phyloP scores from a whole-genome alignment of 2,329 filamentous ascomycete species.

The Diaporthe ilicicola region DNA sequence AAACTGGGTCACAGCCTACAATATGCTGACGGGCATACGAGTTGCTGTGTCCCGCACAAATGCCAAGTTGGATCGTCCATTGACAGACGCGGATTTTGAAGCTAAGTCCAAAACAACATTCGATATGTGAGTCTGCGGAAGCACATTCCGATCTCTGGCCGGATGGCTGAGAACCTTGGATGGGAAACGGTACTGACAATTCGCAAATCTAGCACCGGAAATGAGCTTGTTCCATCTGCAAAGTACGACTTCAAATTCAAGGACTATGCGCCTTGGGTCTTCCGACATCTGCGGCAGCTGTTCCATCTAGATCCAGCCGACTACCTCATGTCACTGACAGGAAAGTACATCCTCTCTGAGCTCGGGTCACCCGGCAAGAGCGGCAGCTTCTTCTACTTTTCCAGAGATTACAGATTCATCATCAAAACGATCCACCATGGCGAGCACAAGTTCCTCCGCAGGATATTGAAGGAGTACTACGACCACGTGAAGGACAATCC shows the following conservation, averaged over 20 bases:
- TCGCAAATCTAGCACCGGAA: constrained; percentile 75
- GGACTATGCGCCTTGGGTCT: constrained; percentile 99
- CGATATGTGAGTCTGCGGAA: constrained; percentile 76
- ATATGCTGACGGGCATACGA: constrained; percentile 98
- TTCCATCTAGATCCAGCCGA: constrained; percentile 96
- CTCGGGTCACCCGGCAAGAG: constrained; percentile 97
- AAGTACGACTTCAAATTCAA: constrained; percentile 99
- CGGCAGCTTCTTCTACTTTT: constrained; percentile 99
- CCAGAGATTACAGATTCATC: constrained; percentile 99
- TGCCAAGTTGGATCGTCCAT: constrained; percentile 89
- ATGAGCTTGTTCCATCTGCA: constrained; percentile 95
- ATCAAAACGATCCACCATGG: constrained; percentile 99
- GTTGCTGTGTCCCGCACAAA: constrained; percentile 97
- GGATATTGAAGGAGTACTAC: constrained; percentile 91
- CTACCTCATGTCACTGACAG: constrained; percentile 97
- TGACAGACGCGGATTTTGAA: constrained; percentile 92
- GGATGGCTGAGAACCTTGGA: neutral
- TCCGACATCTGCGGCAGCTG: constrained; percentile 85
- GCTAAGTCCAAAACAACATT: constrained; percentile 98
- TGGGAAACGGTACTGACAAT: constrained; percentile 43
- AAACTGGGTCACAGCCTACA: constrained; percentile 98
- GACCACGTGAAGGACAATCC: constrained; percentile 88
- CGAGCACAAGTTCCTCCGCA: constrained; percentile 88
- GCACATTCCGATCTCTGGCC: neutral
- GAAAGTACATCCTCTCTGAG: constrained; percentile 98